Percentiles rank a stretch among this genome's conserved stretches.
These are phyloP conservation scores for Amniculicola lignicola DNA, from an alignment of 495 filamentous ascomycete species.

Conservation along the genomic window DNA sequence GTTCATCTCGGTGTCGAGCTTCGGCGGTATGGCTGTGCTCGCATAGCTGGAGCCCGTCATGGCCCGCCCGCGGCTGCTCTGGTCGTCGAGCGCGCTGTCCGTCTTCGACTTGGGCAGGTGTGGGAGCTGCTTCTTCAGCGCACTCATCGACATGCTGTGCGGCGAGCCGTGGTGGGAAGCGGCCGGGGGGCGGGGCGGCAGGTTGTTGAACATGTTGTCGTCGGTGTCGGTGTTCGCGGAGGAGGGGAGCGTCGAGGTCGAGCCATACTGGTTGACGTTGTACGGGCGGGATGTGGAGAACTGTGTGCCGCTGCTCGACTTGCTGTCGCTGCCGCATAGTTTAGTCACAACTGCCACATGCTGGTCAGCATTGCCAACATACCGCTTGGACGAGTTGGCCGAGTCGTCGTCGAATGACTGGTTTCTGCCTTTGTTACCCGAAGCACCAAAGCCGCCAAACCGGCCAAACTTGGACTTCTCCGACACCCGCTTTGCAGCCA, in stretches of 20 bases:
- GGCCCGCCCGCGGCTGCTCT: slow-evolving; percentile 20
- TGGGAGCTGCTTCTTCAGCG: slow-evolving; percentile 7
- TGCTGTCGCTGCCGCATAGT: slow-evolving; percentile 25
- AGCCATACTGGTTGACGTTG: slow-evolving; percentile 20
- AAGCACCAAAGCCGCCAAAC: slow-evolving; percentile 18
- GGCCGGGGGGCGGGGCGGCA: slow-evolving; percentile 13
- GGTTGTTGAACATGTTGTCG: slow-evolving; percentile 28
- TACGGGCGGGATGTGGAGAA: slow-evolving; percentile 20
- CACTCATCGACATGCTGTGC: background rate
- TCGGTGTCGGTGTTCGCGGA: slow-evolving; percentile 25
- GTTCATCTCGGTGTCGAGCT: slow-evolving; percentile 32
- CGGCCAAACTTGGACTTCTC: slow-evolving; percentile 26
- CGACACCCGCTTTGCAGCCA: background rate
- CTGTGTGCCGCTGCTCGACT: slow-evolving; percentile 30
- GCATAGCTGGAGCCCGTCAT: slow-evolving; percentile 44
- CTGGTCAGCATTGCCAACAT: slow-evolving; percentile 5
- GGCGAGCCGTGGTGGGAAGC: slow-evolving; percentile 17
- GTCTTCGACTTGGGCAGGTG: slow-evolving; percentile 2
- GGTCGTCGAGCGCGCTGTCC: background rate
- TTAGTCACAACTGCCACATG: slow-evolving; percentile 14
- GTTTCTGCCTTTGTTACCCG: slow-evolving; percentile 24
- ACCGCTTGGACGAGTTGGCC: slow-evolving; percentile 26
- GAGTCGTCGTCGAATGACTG: slow-evolving; percentile 33
- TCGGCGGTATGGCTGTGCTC: slow-evolving; percentile 42
- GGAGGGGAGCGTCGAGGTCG: slow-evolving; percentile 32